These are phyloP conservation scores for Marsdenia floribunda DNA, from an alignment of 257 asterid genomes.

Conservation along the genomic window DNA sequence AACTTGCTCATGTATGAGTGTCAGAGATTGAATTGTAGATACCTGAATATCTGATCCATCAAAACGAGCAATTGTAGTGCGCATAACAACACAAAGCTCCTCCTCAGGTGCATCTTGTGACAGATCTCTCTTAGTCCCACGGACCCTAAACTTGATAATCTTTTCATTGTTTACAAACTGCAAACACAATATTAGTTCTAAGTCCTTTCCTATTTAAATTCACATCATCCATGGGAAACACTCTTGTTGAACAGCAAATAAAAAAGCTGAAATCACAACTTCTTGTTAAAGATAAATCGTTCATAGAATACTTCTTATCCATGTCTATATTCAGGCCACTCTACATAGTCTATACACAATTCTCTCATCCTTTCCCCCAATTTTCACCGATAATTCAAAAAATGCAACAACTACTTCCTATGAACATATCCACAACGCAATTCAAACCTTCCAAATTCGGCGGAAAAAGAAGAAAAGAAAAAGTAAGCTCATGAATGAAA, in stretches of 20 bases:
- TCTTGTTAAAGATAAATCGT: background rate
- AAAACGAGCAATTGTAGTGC: slow-evolving; percentile 76
- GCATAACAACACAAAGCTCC: slow-evolving; percentile 86
- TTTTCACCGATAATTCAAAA: background rate
- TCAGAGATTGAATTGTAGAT: background rate
- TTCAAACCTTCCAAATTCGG: background rate
- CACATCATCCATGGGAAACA: background rate
- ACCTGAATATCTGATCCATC: slow-evolving; percentile 95
- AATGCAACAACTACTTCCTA: background rate
- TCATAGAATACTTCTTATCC: background rate
- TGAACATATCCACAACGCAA: background rate
- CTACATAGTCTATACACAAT: background rate
- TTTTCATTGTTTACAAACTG: slow-evolving; percentile 72
- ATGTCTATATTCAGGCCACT: background rate
- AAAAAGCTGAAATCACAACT: background rate
- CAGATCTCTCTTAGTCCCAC: slow-evolving; percentile 61
- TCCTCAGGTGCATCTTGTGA: slow-evolving; percentile 54
- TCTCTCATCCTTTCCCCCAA: background rate
- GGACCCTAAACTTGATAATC: slow-evolving; percentile 78
- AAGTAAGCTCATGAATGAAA: no score
- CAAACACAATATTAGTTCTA: slow-evolving; percentile 12
- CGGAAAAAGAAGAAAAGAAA: background rate
- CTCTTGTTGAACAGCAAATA: background rate
- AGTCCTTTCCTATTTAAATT: background rate
- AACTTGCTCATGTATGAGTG: background rate